Evolutionary conservation across 2,329 filamentous ascomycete species (phyloP).

Genomic region (Onygenales sp.): DNA sequence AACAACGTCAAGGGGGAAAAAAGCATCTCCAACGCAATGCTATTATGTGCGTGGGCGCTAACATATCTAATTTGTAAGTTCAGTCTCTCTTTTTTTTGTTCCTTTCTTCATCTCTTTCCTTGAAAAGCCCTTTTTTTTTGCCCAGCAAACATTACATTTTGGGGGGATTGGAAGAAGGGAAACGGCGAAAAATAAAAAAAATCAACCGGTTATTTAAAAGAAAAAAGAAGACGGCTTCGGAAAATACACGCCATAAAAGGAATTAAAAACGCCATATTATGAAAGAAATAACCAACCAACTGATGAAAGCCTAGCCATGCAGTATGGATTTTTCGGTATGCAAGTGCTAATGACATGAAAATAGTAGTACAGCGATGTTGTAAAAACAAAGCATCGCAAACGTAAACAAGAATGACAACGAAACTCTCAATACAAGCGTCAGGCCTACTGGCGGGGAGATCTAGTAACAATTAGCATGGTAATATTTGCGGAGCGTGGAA

Average conservation of each 20-base stretch:
- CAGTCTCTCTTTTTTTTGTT: conserved; percentile 12
- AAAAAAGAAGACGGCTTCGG: conserved; percentile 12
- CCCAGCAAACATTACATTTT: conserved; percentile 15
- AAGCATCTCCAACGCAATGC: conserved; percentile 16
- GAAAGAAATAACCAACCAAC: conserved; percentile 30
- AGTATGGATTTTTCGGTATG: conserved; percentile 26
- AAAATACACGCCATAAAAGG: conserved; percentile 7
- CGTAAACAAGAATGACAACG: conserved; percentile 1
- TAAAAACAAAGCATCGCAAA: conserved; percentile 6
- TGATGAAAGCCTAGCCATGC: conserved; percentile 23
- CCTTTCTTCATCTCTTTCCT: neutral
- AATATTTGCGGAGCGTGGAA: neutral
- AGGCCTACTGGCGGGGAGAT: conserved; percentile 32
- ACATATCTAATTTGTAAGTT: conserved; percentile 16
- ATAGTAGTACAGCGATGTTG: conserved; percentile 31
- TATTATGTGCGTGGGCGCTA: conserved; percentile 15
- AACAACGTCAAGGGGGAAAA: neutral
- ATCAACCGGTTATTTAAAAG: conserved; percentile 9
- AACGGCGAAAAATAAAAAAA: neutral
- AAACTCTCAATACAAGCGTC: neutral
- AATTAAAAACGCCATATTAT: conserved; percentile 19
- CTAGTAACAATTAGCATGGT: conserved; percentile 12
- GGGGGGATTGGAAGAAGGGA: conserved; percentile 9
- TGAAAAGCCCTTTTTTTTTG: neutral
- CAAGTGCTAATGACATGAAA: conserved; percentile 18